A percentile compares a stretch with the other conserved stretches of the same genome.
Evolutionary conservation across 164 flowering plant species (phyloP).

Genomic region (Sextonia rubra): DNA sequence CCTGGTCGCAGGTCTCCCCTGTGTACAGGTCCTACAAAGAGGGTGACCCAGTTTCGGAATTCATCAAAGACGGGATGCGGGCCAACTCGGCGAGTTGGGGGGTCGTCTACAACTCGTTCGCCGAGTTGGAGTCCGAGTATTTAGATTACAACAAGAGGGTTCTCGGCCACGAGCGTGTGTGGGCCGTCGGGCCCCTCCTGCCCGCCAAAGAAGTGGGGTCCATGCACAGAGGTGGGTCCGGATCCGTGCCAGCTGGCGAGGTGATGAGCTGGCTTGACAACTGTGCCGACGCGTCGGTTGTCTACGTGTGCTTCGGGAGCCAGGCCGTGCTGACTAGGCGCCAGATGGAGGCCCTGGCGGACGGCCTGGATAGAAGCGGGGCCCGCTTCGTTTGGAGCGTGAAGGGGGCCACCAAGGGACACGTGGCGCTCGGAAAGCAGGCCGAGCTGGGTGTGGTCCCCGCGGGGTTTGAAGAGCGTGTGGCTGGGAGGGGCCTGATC

Average conservation of each 20-base stretch:
- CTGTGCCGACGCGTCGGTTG: constrained; percentile 25
- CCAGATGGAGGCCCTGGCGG: constrained; percentile 28
- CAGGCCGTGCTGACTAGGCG: constrained; percentile 26
- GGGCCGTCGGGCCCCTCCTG: constrained; percentile 42
- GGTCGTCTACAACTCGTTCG: constrained; percentile 26
- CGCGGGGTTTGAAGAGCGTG: constrained; percentile 42
- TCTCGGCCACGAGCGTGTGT: constrained; percentile 25
- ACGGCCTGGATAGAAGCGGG: constrained; percentile 38
- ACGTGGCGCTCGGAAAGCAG: constrained; percentile 3
- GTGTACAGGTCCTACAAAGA: constrained; percentile 9
- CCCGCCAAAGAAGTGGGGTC: neutral
- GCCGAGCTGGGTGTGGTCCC: constrained; percentile 22
- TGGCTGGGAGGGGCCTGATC: constrained; percentile 35
- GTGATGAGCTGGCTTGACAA: constrained; percentile 35
- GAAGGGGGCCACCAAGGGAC: constrained; percentile 17
- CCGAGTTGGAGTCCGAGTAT: constrained; percentile 22
- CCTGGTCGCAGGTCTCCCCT: constrained; percentile 14
- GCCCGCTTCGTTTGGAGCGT: constrained; percentile 46
- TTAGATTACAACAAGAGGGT: constrained; percentile 13
- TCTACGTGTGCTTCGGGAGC: constrained; percentile 62
- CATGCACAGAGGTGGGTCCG: constrained; percentile 14
- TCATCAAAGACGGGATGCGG: constrained; percentile 9
- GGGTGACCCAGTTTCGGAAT: constrained; percentile 6
- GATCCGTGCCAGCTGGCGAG: constrained; percentile 10
- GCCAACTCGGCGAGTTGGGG: constrained; percentile 28